Base-by-base conservation (phyloP, 179 eudicot species). In the Beta corolliflora region DNA sequence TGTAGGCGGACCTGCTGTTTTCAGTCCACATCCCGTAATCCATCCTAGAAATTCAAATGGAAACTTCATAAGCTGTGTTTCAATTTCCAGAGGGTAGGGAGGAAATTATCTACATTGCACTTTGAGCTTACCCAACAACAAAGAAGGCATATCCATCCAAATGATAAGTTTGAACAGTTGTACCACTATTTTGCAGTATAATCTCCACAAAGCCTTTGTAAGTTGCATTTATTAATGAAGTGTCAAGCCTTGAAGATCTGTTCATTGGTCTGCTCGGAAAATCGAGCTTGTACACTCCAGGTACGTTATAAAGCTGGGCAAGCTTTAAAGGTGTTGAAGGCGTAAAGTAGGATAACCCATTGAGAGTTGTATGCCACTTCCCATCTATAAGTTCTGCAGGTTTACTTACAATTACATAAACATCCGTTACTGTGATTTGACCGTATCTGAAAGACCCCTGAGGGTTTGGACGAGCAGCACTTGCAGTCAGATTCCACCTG, bases 391-490 rank as follows among this genome's bases (percentile, higher is more conserved):
- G 93, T 85, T 92, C 95, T 4, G 95, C 84, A 79, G 97, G 97
- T 79, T 86, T 90, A 86, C 91, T 96, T n/a, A 85, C 90, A 71
- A 96, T 85, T 82, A 96, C 88, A 80, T 78, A 92, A 53, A 94
- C 92, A 76, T 96, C 98, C 52, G 98, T 96, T 61, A 96, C 99
- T 60, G 96, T 89, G 81, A 96, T 96, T 50, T 91, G 83, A 25
- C 98, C 99, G 70, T 96, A 96, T 88, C 84, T 93, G 88, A 96
- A 96, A 75, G 99, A 96, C 65, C 99, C 99, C 77, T 96, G 99
- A 21, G 99, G 99, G 87, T 96, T 96, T 67, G 99, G 99, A 74
- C 99, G 97, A 82, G 99, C 99, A 75, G 93, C 99, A 83, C 98
- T 91, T 75, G 99, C 93, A 75, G 99, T 84, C 68, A 94, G 89